phyloP scores from a whole-genome alignment of 1,284 basidiomycete species.

The Sanghuangporus sanghuang region DNA sequence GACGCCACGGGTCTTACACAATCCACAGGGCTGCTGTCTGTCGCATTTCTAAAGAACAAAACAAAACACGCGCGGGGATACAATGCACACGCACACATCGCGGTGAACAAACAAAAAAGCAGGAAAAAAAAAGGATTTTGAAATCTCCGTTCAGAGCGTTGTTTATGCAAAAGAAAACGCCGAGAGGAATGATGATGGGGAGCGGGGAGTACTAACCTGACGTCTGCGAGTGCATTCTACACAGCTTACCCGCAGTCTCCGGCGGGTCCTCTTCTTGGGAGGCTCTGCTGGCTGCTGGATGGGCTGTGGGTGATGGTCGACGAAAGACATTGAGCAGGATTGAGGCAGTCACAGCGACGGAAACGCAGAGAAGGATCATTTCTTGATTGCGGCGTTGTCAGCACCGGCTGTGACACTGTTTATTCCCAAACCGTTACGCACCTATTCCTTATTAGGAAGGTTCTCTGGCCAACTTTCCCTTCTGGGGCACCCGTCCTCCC shows the following conservation, averaged over 20 bases:
- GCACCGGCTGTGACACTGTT: background rate
- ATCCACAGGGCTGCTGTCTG: constrained; percentile 44
- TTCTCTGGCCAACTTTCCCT: background rate
- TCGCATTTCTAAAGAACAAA: constrained; percentile 43
- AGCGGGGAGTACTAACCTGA: constrained; percentile 32
- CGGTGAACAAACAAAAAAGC: background rate
- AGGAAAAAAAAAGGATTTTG: constrained; percentile 4
- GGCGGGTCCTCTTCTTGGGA: constrained; percentile 29
- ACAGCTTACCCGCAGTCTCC: constrained; percentile 43
- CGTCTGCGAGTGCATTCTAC: constrained; percentile 52
- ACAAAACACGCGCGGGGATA: background rate
- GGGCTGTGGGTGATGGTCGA: background rate
- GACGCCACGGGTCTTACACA: constrained; percentile 44
- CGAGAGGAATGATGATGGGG: background rate
- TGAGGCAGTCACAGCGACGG: background rate
- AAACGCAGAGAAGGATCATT: background rate
- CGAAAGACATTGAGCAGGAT: background rate
- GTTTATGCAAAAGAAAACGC: background rate
- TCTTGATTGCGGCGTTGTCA: background rate
- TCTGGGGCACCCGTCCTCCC: background rate
- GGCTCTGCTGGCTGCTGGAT: background rate
- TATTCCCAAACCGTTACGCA: background rate
- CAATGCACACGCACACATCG: background rate
- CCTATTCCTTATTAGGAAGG: background rate
- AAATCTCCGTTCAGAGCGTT: background rate